These are phyloP conservation scores for Endocladia muricata DNA, from an alignment of 31 red algal genomes.

Conservation along the genomic window DNA sequence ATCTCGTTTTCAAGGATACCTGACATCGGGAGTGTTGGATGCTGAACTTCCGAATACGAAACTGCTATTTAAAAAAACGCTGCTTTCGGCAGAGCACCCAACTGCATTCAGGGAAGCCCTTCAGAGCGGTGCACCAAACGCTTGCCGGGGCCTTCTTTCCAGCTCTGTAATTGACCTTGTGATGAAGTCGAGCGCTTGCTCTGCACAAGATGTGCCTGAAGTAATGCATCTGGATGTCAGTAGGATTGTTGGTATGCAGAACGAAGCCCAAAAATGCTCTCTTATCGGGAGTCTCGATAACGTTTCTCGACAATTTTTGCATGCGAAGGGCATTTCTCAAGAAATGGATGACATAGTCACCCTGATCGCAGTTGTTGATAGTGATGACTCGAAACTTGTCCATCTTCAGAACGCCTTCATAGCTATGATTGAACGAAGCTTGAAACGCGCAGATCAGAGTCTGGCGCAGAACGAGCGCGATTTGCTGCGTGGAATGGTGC, in stretches of 20 bases:
- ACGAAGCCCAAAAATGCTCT: constrained; percentile 41
- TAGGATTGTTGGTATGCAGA: constrained; percentile 39
- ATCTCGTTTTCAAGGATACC: constrained; percentile 45
- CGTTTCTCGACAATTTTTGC: constrained; percentile 33
- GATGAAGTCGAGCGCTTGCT: constrained; percentile 9
- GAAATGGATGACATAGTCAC: not conserved
- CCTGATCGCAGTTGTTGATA: not conserved
- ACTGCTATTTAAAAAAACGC: constrained; percentile 17
- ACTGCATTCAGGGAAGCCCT: not conserved
- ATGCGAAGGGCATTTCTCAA: constrained; percentile 10
- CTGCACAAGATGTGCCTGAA: constrained; percentile 25
- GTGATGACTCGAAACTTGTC: not conserved
- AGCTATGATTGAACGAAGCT: not conserved
- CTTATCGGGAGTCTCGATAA: constrained; percentile 40
- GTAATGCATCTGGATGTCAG: constrained; percentile 40
- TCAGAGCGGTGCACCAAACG: not conserved
- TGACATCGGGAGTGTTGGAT: constrained; percentile 20
- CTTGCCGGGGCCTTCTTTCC: constrained; percentile 8
- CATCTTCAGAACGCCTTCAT: not conserved
- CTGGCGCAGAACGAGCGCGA: not conserved
- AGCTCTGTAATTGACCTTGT: constrained; percentile 25
- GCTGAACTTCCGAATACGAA: constrained; percentile 14
- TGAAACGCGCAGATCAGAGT: not conserved
- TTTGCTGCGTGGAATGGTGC: constrained; percentile 10
- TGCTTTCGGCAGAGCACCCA: not conserved